phyloP scores from a whole-genome alignment of 768 basidiomycete species.

The Holtermannia corniformis region DNA sequence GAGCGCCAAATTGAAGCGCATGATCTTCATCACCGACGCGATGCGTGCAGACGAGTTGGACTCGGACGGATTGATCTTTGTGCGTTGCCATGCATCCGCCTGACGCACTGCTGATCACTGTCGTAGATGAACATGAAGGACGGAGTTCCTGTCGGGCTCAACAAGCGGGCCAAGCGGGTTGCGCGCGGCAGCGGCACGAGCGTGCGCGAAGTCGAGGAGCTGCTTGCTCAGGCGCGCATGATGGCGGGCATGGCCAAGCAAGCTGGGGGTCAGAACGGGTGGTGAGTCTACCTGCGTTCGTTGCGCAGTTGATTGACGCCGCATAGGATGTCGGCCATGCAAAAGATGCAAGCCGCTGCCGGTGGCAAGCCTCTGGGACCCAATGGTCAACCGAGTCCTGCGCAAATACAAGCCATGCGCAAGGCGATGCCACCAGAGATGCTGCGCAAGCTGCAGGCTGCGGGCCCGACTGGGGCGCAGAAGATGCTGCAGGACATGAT shows the following conservation, averaged over 20 bases:
- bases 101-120: not conserved
- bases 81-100: conserved; percentile 42
- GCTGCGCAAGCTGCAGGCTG: conserved; percentile 68
- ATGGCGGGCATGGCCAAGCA: conserved; percentile 99
- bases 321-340: conserved; percentile 67
- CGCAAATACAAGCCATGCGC: conserved; percentile 92
- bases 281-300: conserved; percentile 46
- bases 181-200: conserved; percentile 89
- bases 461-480: conserved; percentile 60
- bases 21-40: conserved; percentile 97
- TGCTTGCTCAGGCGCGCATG: conserved; percentile 93
- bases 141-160: conserved; percentile 52
- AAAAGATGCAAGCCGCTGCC: conserved; percentile 82
- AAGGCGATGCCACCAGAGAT: conserved; percentile 91
- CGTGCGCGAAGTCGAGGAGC: conserved; percentile 94
- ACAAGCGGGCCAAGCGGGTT: conserved; percentile 80
- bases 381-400: conserved; percentile 81
- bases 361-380: conserved; percentile 78
- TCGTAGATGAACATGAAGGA: conserved; percentile 33
- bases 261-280: conserved; percentile 93
- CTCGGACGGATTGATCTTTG: conserved; percentile 85
- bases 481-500: conserved; percentile 62
- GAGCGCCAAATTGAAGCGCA: conserved; percentile 78
- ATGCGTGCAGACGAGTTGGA: conserved; percentile 92
- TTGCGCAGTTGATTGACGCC: conserved; percentile 13